Evolutionary conservation across 106 monocot species (phyloP).

Genomic region (Dioscorea dumetorum): DNA sequence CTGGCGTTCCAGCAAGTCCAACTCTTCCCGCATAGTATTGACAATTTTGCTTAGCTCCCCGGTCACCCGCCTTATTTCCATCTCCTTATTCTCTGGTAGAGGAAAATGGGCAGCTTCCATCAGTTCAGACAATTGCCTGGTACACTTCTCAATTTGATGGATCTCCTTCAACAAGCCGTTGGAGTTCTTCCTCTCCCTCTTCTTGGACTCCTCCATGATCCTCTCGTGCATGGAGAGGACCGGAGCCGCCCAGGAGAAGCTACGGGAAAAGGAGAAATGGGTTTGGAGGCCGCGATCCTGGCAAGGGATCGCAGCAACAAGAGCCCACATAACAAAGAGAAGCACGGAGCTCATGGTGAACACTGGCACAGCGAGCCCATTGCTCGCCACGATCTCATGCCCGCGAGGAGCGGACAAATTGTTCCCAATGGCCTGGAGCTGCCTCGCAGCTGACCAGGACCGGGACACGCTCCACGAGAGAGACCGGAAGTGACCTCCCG

Average conservation of each 20-base stretch:
- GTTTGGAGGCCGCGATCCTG: slow-evolving; percentile 46
- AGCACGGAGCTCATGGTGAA: slow-evolving; percentile 50
- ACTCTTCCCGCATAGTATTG: slow-evolving; percentile 31
- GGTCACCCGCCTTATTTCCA: slow-evolving; percentile 21
- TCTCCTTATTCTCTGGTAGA: slow-evolving; percentile 26
- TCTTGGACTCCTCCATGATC: slow-evolving; percentile 57
- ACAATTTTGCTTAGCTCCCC: slow-evolving; percentile 29
- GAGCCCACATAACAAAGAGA: slow-evolving; percentile 50
- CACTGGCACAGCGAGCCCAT: slow-evolving; percentile 34
- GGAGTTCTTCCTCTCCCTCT: slow-evolving; percentile 38
- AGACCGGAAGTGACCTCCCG: slow-evolving; percentile 47
- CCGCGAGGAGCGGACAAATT: slow-evolving; percentile 40
- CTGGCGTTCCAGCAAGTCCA: slow-evolving; percentile 49
- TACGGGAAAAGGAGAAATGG: slow-evolving; percentile 42
- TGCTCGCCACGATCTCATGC: slow-evolving; percentile 29
- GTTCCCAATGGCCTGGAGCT: slow-evolving; percentile 53
- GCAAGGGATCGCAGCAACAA: slow-evolving; percentile 68
- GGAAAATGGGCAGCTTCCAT: slow-evolving; percentile 15
- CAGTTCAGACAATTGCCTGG: slow-evolving; percentile 27
- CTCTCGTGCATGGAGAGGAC: slow-evolving; percentile 38
- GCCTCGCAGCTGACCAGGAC: slow-evolving; percentile 68
- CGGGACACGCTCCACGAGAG: slow-evolving; percentile 72
- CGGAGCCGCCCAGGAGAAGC: slow-evolving; percentile 41
- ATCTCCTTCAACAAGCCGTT: slow-evolving; percentile 65
- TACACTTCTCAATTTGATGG: slow-evolving; percentile 31